Evolutionary conservation across 2,329 filamentous ascomycete species (phyloP).

Genomic region (Colletotrichum sp.): DNA sequence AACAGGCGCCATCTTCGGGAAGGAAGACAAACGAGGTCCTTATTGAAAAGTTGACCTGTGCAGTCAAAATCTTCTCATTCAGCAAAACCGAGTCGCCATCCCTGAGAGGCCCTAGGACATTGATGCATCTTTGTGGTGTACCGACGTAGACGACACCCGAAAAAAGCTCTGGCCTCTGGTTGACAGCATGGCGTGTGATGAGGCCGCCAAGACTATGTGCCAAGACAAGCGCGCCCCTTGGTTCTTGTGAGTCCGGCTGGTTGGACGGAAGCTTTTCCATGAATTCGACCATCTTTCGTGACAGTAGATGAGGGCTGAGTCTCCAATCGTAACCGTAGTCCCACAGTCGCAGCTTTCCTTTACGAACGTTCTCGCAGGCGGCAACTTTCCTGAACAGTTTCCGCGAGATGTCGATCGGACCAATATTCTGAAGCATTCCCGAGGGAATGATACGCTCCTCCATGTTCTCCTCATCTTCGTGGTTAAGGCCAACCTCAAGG

Average conservation of each 20-base stretch:
- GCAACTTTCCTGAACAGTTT: constrained; percentile 80
- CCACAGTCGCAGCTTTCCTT: constrained; percentile 77
- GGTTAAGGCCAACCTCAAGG: constrained; percentile 82
- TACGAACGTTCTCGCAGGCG: constrained; percentile 74
- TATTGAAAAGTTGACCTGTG: constrained; percentile 91
- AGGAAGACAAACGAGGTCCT: constrained; percentile 85
- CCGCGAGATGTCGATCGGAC: constrained; percentile 87
- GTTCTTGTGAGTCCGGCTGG: constrained; percentile 63
- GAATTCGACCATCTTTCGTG: constrained; percentile 73
- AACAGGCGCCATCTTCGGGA: constrained; percentile 86
- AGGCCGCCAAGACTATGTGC: constrained; percentile 88
- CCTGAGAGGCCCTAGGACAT: constrained; percentile 86
- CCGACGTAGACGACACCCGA: constrained; percentile 86
- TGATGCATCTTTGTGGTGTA: constrained; percentile 84
- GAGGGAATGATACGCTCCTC: constrained; percentile 82
- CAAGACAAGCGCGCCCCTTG: constrained; percentile 78
- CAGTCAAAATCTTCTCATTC: constrained; percentile 87
- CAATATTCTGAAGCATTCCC: constrained; percentile 90
- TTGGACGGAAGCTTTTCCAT: constrained; percentile 80
- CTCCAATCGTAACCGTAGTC: constrained; percentile 97
- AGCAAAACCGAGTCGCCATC: constrained; percentile 93
- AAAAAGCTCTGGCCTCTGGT: constrained; percentile 83
- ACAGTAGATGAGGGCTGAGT: constrained; percentile 79
- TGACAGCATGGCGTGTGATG: constrained; percentile 87
- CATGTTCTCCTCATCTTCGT: constrained; percentile 84